Percentiles rank a stretch among this genome's conserved stretches.
Evolutionary conservation across 345 rosid species (phyloP).

Genomic region (Odontarrhena argentea): DNA sequence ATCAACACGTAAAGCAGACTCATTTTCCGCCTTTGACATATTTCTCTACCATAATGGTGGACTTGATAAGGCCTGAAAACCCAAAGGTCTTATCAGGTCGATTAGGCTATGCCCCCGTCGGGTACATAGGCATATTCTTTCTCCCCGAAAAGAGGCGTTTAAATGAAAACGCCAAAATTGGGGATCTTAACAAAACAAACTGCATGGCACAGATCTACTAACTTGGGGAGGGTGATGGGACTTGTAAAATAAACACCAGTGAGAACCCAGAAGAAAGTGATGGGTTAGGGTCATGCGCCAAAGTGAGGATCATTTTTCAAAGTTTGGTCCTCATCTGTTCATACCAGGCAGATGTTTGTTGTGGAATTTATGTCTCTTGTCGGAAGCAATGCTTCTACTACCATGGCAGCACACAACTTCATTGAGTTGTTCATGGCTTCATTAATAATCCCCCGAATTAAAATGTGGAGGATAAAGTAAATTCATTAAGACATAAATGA

Average conservation of each 20-base stretch:
- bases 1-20: constrained; percentile 63
- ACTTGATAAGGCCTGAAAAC: constrained; percentile 24
- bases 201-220: constrained; percentile 11
- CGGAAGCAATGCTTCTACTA: constrained; percentile 27
- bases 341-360: background rate
- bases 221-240: constrained; percentile 20
- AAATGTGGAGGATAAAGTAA: constrained; percentile 27
- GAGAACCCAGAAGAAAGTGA: constrained; percentile 15
- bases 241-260: constrained; percentile 17
- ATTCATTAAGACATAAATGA: background rate
- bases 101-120: constrained; percentile 5
- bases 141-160: constrained; percentile 9
- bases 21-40: background rate
- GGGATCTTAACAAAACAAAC: constrained; percentile 8
- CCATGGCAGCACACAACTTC: constrained; percentile 6
- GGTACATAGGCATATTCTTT: constrained; percentile 32
- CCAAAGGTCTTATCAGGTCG: constrained; percentile 24
- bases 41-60: constrained; percentile 2
- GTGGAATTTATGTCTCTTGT: constrained; percentile 24
- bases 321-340: constrained; percentile 16
- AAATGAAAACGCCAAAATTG: constrained; percentile 14
- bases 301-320: constrained; percentile 10
- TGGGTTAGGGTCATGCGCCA: constrained; percentile 7
- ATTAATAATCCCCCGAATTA: constrained; percentile 23
- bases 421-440: constrained; percentile 19